Evolutionary conservation across 2,329 filamentous ascomycete genomes (phyloP), one percentile per base, ranked within the genome.

Genomic region (Mycogone perniciosa): DNA sequence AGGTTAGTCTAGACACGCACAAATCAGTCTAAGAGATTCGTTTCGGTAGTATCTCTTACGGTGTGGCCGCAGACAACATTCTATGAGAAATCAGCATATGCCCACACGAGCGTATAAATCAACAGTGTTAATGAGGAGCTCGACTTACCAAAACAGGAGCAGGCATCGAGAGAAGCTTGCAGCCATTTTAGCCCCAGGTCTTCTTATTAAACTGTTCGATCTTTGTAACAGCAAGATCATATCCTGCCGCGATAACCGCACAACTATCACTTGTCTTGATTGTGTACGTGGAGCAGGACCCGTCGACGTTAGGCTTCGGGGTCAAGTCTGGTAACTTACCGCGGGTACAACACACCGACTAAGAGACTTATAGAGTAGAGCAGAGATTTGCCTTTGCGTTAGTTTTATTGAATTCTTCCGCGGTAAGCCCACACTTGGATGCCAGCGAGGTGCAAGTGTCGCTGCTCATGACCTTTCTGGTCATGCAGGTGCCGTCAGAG

Each of bases 31-130:
- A n/a, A n/a, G n/a, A n/a, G n/a, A n/a, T n/a, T n/a, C n/a, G n/a
- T n/a, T n/a, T n/a, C n/a, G n/a, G n/a, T n/a, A n/a, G n/a, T n/a
- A n/a, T n/a, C n/a, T n/a, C n/a, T n/a, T n/a, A n/a, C n/a, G n/a
- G n/a, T n/a, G 1, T 76, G 76, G 0, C 77, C 76, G 57, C 76
- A 69, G 4, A 59, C 50, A 5, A 63, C 62, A 38, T 62, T 59
- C 8, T n/a, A n/a, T n/a, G n/a, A n/a, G n/a, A n/a, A n/a, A n/a
- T n/a, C n/a, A n/a, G n/a, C n/a, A n/a, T n/a, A n/a, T n/a, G n/a
- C n/a, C n/a, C n/a, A n/a, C n/a, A n/a, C n/a, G n/a, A n/a, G n/a
- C n/a, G n/a, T n/a, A n/a, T n/a, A n/a, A n/a, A n/a, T n/a, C n/a
- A n/a, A n/a, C n/a, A n/a, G n/a, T n/a, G n/a, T n/a, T n/a, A n/a